These are phyloP conservation scores for Aureobasidium sp. DNA, from an alignment of 2,329 filamentous ascomycete genomes.

Conservation along the genomic window DNA sequence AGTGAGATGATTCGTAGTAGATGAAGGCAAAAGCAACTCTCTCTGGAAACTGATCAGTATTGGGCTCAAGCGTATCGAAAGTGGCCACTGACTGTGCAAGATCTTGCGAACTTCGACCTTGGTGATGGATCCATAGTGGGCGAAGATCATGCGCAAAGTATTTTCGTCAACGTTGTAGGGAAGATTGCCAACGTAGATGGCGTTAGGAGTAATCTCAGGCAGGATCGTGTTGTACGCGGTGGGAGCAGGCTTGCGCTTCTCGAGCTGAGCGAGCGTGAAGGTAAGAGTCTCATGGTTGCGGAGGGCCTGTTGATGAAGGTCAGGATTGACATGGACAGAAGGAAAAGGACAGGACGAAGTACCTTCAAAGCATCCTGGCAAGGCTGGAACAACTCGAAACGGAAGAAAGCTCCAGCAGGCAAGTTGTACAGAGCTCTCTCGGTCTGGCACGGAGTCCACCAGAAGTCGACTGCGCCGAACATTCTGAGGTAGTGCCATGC, in stretches of 20 bases:
- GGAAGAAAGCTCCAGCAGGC: conserved; percentile 24
- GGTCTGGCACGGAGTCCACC: conserved; percentile 19
- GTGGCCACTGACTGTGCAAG: neutral
- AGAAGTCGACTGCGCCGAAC: conserved; percentile 29
- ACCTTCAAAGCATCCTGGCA: conserved; percentile 24
- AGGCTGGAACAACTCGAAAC: conserved; percentile 23
- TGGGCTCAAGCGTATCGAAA: neutral
- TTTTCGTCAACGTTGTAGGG: neutral
- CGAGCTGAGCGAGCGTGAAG: neutral
- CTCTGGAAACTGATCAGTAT: neutral
- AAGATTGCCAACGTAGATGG: conserved; percentile 14
- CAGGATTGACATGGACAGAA: neutral
- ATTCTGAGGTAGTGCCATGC: conserved; percentile 31
- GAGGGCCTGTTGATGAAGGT: neutral
- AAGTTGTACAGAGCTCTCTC: conserved; percentile 24
- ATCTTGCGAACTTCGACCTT: neutral
- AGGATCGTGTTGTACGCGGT: neutral
- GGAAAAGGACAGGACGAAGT: conserved; percentile 15
- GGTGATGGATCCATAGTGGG: conserved; percentile 6
- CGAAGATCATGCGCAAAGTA: conserved; percentile 5
- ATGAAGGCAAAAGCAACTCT: neutral
- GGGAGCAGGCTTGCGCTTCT: neutral
- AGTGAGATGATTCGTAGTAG: neutral
- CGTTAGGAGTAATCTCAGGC: neutral
- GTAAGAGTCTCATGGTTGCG: neutral